Evolutionary conservation across 257 asterid genomes (phyloP).

Genomic region (Nicotiana tabacum): DNA sequence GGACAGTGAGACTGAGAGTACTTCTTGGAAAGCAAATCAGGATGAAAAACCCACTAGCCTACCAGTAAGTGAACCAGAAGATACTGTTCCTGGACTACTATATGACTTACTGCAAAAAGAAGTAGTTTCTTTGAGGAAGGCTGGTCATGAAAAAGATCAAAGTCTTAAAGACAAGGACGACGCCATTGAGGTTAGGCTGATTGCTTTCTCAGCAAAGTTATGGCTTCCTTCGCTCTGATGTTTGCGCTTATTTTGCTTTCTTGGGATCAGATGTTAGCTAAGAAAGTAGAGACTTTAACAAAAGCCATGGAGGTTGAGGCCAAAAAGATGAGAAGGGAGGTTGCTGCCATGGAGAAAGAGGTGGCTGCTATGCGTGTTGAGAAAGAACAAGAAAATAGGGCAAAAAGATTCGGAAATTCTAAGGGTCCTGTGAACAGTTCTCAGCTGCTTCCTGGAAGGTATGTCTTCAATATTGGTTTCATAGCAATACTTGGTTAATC

Average conservation of each 20-base stretch:
- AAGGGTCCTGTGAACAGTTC: conserved; percentile 62
- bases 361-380: conserved; percentile 93
- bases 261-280: conserved; percentile 69
- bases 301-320: conserved; percentile 99
- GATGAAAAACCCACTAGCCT: conserved; percentile 56
- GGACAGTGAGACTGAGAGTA: conserved; percentile 53
- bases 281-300: conserved; percentile 90
- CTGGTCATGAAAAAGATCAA: conserved; percentile 90
- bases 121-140: conserved; percentile 77
- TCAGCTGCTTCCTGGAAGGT: conserved; percentile 79
- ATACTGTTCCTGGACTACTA: conserved; percentile 70
- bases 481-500: conserved; percentile 5
- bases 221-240: background rate
- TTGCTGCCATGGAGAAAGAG: conserved; percentile 98
- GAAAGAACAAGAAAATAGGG: conserved; percentile 75
- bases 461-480: conserved; percentile 11
- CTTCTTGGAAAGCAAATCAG: conserved; percentile 59
- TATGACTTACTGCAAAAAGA: conserved; percentile 83
- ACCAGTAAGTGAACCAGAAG: conserved; percentile 59
- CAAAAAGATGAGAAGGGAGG: conserved; percentile 96
- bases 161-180: conserved; percentile 97
- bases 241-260: background rate
- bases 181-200: conserved; percentile 69
- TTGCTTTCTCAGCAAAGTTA: conserved; percentile 17
- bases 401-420: conserved; percentile 58